A percentile compares a stretch with the other conserved stretches of the same genome.
These are phyloP conservation scores for Metschnikowia dekortorum DNA, from an alignment of 805 yeast species.

Conservation along the genomic window DNA sequence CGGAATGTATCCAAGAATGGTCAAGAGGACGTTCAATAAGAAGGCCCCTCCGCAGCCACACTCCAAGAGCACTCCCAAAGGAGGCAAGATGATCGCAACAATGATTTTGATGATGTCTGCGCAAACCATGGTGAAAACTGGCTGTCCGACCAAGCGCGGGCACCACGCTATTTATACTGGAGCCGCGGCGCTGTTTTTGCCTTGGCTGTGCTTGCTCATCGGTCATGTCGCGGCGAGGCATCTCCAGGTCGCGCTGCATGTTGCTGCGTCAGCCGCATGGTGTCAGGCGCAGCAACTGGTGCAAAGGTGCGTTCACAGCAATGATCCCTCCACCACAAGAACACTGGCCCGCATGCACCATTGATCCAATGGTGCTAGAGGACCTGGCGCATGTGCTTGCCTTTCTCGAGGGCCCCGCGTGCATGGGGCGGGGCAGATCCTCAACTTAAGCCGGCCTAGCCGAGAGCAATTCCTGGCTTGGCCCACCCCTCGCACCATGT, in stretches of 20 bases:
- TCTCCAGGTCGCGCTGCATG: not conserved
- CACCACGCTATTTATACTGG: not conserved
- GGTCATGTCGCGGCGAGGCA: not conserved
- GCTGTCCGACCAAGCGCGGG: not conserved
- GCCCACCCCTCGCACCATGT: too few species aligned
- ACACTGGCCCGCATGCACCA: too few species aligned
- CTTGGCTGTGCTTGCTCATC: not conserved
- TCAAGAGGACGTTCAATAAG: constrained; percentile 55
- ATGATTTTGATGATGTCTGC: constrained; percentile 51
- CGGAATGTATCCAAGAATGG: constrained; percentile 72
- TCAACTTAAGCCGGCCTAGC: too few species aligned
- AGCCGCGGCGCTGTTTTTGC: too few species aligned
- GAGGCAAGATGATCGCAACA: constrained; percentile 52
- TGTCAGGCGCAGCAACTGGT: not conserved
- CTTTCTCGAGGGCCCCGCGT: too few species aligned
- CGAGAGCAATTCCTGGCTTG: too few species aligned
- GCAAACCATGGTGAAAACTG: constrained; percentile 29
- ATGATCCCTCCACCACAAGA: not conserved
- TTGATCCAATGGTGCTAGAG: too few species aligned
- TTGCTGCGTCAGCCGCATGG: not conserved
- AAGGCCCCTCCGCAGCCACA: constrained; percentile 46
- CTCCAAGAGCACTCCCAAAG: constrained; percentile 59
- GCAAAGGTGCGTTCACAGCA: not conserved
- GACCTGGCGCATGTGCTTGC: too few species aligned
- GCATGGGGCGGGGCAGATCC: too few species aligned